Evolutionary conservation across 495 filamentous ascomycete species (phyloP).

Genomic region (Tuber aestivum): DNA sequence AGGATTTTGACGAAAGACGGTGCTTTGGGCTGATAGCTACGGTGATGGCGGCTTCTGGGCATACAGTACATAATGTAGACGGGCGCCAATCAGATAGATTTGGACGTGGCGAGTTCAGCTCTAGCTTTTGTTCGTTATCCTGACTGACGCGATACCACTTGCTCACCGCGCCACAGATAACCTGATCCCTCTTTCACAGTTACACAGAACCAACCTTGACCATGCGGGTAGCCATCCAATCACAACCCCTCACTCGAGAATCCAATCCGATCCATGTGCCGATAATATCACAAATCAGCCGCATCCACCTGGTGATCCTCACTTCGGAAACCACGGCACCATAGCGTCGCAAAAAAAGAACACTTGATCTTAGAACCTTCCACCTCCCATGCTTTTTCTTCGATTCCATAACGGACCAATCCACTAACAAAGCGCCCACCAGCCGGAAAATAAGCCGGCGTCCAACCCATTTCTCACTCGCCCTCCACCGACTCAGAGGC

Average conservation of each 20-base stretch:
- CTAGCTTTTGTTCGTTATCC: not conserved
- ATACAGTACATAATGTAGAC: not conserved
- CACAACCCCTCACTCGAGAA: not conserved
- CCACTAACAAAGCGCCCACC: not conserved
- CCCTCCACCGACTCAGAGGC: not conserved
- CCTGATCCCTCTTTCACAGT: not conserved
- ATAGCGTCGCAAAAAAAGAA: not conserved
- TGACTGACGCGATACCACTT: not conserved
- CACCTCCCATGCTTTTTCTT: not conserved
- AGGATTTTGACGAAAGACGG: slow-evolving; percentile 7
- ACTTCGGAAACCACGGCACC: not conserved
- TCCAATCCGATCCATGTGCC: not conserved
- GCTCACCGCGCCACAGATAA: not conserved
- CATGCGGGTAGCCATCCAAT: not conserved
- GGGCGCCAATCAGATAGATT: not conserved
- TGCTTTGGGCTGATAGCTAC: slow-evolving; percentile 6
- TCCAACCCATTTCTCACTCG: not conserved
- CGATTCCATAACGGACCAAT: not conserved
- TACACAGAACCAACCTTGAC: not conserved
- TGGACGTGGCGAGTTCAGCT: not conserved
- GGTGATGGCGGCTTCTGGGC: not conserved
- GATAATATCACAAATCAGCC: not conserved
- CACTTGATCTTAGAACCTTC: not conserved
- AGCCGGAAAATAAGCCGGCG: not conserved
- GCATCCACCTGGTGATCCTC: not conserved